Percentiles rank a stretch among this genome's conserved stretches.
Evolutionary conservation across 2,329 filamentous ascomycete species (phyloP).

Genomic region (Orbilia javanica): DNA sequence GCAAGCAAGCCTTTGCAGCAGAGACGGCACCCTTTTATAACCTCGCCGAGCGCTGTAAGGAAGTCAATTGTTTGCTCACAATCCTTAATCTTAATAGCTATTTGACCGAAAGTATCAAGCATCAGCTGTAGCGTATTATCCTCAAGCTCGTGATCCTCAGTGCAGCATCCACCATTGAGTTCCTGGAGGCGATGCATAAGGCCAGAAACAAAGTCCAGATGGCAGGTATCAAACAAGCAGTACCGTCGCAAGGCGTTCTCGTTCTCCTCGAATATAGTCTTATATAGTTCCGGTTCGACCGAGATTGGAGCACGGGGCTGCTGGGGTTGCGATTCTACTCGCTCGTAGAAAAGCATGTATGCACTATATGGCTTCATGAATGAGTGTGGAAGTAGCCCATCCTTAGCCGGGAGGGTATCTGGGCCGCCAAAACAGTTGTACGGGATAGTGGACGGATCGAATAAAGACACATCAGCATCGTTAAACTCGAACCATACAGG

Average conservation of each 20-base stretch:
- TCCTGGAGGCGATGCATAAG: conserved; percentile 73
- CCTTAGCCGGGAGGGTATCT: conserved; percentile 66
- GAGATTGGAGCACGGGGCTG: conserved; percentile 67
- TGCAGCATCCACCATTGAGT: conserved; percentile 68
- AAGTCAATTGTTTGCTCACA: conserved; percentile 73
- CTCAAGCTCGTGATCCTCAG: conserved; percentile 68
- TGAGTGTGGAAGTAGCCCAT: conserved; percentile 41
- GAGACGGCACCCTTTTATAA: conserved; percentile 62
- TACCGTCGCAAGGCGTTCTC: conserved; percentile 79
- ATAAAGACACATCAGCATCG: conserved; percentile 82
- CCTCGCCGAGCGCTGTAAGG: conserved; percentile 71
- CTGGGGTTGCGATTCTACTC: conserved; percentile 75
- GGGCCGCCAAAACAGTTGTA: conserved; percentile 82
- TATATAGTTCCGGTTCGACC: conserved; percentile 66
- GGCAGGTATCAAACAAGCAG: conserved; percentile 80
- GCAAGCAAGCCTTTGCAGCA: conserved; percentile 60
- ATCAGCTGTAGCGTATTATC: conserved; percentile 66
- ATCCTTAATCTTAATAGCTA: conserved; percentile 79
- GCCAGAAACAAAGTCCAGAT: conserved; percentile 75
- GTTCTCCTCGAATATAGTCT: conserved; percentile 79
- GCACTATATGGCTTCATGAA: conserved; percentile 82
- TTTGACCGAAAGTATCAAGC: conserved; percentile 77
- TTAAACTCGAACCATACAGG: conserved; percentile 90
- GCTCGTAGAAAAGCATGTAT: conserved; percentile 98
- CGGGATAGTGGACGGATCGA: conserved; percentile 80